Evolutionary conservation across 2,329 filamentous ascomycete genomes (phyloP), one percentile per base, ranked within the genome.

Genomic region (Paecilomyces fulvus): DNA sequence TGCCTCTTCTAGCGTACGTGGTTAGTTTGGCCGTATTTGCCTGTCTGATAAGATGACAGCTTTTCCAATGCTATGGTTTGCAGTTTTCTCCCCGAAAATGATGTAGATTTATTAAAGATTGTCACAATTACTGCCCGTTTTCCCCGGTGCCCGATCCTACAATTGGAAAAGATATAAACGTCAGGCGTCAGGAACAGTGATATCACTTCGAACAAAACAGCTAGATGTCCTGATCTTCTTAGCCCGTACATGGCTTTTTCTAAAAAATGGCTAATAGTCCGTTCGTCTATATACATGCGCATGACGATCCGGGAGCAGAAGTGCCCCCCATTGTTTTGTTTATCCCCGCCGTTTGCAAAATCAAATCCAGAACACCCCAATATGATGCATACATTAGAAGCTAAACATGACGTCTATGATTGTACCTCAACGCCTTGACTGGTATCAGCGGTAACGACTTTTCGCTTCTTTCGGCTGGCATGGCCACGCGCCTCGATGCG

Each of bases 401-500:
- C 8, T 9, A 43, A 17, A 8, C 37, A 43, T 31, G 30, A 43
- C 17, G 37, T 43, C 37, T 43, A 43, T 43, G 37, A 43, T 17
- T 43, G 5, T 17, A 43, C 37, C 14, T 43, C 37, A 43, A 43
- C 37, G 17, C 37, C 37, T 43, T 43, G 37, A 17, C 37, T 23
- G 3, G 33, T 53, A 7, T 50, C 55, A 5, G 49, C 43, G 6
- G 52, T 23, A n/a, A 55, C 79, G 54, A 77, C 66, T 74, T 87
- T 92, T 70, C 84, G 85, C 73, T 83, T 84, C 73, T 89, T 89
- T 54, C 71, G 70, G 46, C 74, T 70, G 55, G 84, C 85, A 67
- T 87, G 88, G 0, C 94, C 94, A 58, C 90, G 84, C 1, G 92
- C 92, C 66, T 90, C 87, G 3, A 96, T 87, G 64, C 82, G 85